Base-by-base conservation (phyloP, 2,329 filamentous ascomycete genomes). In the Monilinia fructicola region DNA sequence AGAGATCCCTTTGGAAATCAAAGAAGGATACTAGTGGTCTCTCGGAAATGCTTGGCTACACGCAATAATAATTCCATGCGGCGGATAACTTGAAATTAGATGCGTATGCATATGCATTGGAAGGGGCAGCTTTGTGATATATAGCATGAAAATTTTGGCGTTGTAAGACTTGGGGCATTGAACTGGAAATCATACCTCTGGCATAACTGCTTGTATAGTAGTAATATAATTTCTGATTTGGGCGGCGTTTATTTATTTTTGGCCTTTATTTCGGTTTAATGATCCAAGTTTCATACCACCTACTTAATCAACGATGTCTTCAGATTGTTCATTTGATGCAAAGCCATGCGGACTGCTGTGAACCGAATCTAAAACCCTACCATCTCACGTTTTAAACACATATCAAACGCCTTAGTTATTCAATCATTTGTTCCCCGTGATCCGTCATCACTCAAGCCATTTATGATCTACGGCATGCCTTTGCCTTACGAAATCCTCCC, bases 1-100 rank as follows among this genome's bases (percentile, higher is more conserved):
- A 89, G 79, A 84, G 83, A 74, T 85, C 84, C n/a, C 70, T 84
- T 46, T 90, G 88, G 88, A 84, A 81, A 76, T 81, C 80, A 54
- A 90, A 88, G 79, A 89, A 88, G 67, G 73, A 75, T 53, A 65
- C 69, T 54, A 73, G 71, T 68, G 75, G 73, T 31, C 58, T 76
- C 35, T 72, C 73, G 65, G 75, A 76, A 59, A 74, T 76, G 69
- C 67, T 76, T 52, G 71, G 70, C 38, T 75, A 69, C 54, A 67
- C 70, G 18, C 67, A 70, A 63, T 75, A 67, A 67, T 69, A 58
- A 65, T 53, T n/a, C n/a, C 59, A 42, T 63, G 31, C 16, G 42
- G 71, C 73, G 64, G 55, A 21, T 54, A 23, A 40, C 26, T 62
- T 42, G 54, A 46, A 26, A 52, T 42, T 66, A 67, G 52, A 58